Percentiles rank a stretch among this genome's conserved stretches.
Conservation (phyloP, 2,329 filamentous ascomycete species). For the Sphaerulina vaccinii region DNA sequence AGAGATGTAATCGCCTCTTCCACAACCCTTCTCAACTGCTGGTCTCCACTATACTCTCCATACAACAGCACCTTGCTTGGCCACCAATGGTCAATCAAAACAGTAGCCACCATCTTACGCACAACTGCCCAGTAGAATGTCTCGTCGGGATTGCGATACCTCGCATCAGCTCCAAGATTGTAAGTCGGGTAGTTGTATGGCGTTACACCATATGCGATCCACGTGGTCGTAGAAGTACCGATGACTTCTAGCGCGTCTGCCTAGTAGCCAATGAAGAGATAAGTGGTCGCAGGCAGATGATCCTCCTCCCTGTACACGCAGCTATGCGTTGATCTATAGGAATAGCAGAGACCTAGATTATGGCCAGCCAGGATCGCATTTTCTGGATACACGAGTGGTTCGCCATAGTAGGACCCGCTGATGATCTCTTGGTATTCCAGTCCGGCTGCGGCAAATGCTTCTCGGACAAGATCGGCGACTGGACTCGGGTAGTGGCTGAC, state of each 20-base stretch:
- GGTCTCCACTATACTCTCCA: constrained; percentile 1
- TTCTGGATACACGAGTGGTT: neutral
- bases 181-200: neutral
- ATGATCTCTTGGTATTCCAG: neutral
- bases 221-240: neutral
- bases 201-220: constrained; percentile 1
- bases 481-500: neutral
- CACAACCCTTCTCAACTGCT: neutral
- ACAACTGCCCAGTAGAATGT: constrained; percentile 9
- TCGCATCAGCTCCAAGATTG: neutral
- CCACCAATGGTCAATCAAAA: neutral
- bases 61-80: constrained; percentile 9
- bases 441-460: neutral
- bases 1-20: neutral
- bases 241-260: neutral
- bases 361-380: neutral
- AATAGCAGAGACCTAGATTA: neutral
- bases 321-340: neutral
- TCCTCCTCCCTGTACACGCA: no score
- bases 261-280: neutral
- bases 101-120: constrained; percentile 1
- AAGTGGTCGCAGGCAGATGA: no score
- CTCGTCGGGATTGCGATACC: neutral
- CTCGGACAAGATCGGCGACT: neutral
- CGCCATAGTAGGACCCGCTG: neutral